Evolutionary conservation across 352 stramenopile species (phyloP).

Genomic region (Pythium sukuiense): DNA sequence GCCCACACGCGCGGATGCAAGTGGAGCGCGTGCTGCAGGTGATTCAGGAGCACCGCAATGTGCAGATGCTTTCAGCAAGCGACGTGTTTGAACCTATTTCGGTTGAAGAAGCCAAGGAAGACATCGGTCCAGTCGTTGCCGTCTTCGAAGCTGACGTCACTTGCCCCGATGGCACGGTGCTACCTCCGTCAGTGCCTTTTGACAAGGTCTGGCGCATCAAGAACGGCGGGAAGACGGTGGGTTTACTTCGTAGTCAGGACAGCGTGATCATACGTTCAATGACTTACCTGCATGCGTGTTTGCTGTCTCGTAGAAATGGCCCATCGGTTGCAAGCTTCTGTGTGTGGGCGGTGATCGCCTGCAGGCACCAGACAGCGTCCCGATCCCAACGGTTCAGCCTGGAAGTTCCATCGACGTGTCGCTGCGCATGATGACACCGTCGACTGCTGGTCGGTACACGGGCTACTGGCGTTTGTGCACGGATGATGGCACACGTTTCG

Average conservation of each 20-base stretch:
- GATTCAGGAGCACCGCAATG: constrained; percentile 68
- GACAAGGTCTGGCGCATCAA: constrained; percentile 88
- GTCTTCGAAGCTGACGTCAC: constrained; percentile 90
- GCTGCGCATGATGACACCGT: constrained; percentile 65
- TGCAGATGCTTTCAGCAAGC: constrained; percentile 65
- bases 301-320: constrained; percentile 52
- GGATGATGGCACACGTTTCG: constrained; percentile 78
- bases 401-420: constrained; percentile 76
- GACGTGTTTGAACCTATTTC: constrained; percentile 76
- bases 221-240: constrained; percentile 65
- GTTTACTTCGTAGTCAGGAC: not conserved
- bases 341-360: constrained; percentile 78
- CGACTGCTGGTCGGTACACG: constrained; percentile 74
- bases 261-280: too few relatives aligned
- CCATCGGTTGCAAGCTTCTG: constrained; percentile 59
- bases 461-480: constrained; percentile 89
- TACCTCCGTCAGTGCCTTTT: constrained; percentile 66
- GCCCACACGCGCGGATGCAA: constrained; percentile 65
- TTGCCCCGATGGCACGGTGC: constrained; percentile 78
- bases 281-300: not conserved
- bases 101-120: constrained; percentile 68
- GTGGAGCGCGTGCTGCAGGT: constrained; percentile 74
- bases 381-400: constrained; percentile 66
- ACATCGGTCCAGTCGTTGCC: constrained; percentile 62
- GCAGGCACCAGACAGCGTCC: constrained; percentile 65